Conservation (phyloP, 371 early-diverging fungal species). For the Mortierella sp. region DNA sequence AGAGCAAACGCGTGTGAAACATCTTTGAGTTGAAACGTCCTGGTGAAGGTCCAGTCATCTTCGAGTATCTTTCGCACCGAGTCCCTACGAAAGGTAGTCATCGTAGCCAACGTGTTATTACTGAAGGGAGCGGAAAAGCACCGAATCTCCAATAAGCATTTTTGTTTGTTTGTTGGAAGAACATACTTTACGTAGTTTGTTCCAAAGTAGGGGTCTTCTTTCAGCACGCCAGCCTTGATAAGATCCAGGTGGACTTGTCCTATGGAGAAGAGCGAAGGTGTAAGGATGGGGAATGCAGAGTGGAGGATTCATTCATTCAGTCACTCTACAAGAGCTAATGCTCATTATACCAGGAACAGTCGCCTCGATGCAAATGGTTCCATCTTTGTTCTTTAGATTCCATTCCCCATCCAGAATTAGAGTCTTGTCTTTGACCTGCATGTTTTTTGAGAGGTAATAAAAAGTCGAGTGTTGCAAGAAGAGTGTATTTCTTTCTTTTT, state of each 20-base stretch:
- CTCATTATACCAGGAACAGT: constrained; percentile 32
- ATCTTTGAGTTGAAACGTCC: constrained; percentile 10
- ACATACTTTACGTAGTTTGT: constrained; percentile 45
- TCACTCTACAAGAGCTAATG: background rate
- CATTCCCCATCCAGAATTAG: constrained; percentile 32
- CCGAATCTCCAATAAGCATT: background rate
- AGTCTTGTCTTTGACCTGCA: no score
- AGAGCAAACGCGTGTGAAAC: constrained; percentile 1
- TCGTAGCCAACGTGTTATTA: background rate
- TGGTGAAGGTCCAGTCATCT: constrained; percentile 25
- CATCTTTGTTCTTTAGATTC: constrained; percentile 21
- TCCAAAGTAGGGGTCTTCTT: constrained; percentile 36
- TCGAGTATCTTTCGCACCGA: constrained; percentile 19
- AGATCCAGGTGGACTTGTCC: constrained; percentile 45
- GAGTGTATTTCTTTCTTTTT: no score
- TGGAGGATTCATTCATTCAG: background rate
- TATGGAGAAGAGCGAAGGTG: background rate
- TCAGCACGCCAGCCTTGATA: constrained; percentile 17
- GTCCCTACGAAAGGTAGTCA: constrained; percentile 8
- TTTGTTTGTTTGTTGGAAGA: background rate
- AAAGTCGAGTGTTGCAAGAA: no score
- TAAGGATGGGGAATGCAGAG: background rate
- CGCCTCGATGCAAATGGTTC: constrained; percentile 12
- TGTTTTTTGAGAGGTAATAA: no score
- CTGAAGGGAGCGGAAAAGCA: background rate